phyloP scores from a whole-genome alignment of 2,329 filamentous ascomycete species.

The Huntiella moniliformis region DNA sequence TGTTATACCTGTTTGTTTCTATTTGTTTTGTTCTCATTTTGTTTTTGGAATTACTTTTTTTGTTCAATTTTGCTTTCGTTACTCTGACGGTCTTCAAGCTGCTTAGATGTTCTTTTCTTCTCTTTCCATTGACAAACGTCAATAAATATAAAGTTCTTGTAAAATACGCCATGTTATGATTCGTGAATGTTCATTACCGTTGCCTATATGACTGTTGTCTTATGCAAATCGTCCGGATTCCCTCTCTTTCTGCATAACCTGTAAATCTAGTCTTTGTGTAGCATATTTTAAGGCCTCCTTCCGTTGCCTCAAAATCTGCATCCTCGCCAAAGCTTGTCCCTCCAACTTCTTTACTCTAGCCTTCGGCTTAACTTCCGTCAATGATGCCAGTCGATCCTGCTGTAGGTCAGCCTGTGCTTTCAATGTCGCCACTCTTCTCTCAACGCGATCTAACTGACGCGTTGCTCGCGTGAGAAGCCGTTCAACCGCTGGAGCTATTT shows the following conservation, averaged over 20 bases:
- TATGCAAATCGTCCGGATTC: constrained; percentile 26
- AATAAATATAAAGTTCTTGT: background rate
- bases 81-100: no score
- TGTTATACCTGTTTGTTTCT: constrained; percentile 13
- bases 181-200: background rate
- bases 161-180: background rate
- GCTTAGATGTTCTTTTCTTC: background rate
- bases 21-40: constrained; percentile 10
- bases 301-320: constrained; percentile 51
- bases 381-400: constrained; percentile 39
- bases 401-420: constrained; percentile 71
- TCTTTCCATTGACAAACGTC: background rate
- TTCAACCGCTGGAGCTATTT: constrained; percentile 74
- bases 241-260: constrained; percentile 58
- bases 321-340: constrained; percentile 30
- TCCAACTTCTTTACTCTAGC: constrained; percentile 25
- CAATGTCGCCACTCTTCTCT: constrained; percentile 63
- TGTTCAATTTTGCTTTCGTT: background rate
- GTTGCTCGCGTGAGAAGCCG: constrained; percentile 66
- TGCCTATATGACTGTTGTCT: background rate
- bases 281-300: constrained; percentile 75
- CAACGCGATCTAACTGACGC: constrained; percentile 63
- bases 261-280: constrained; percentile 67
- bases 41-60: constrained; percentile 1
- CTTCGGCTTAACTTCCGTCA: constrained; percentile 1